phyloP scores from a whole-genome alignment of 768 basidiomycete species.

The Cubamyces lactineus region DNA sequence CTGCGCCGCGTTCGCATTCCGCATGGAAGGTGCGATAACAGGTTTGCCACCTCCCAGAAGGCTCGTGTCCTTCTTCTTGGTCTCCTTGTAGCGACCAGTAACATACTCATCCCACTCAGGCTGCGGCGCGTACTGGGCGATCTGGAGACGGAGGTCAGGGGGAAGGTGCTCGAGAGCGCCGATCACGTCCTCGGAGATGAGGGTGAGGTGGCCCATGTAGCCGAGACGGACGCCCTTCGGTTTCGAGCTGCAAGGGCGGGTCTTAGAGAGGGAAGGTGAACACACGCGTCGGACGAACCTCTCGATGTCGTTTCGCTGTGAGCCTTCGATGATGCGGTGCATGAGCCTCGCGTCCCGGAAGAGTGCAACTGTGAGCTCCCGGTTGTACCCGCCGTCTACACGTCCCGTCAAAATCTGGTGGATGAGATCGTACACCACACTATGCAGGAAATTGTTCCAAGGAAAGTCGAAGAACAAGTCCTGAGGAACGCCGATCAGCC shows the following conservation, averaged over 20 bases:
- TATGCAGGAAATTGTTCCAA: constrained; percentile 98
- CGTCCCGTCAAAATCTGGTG: constrained; percentile 94
- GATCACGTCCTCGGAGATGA: constrained; percentile 95
- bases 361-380: constrained; percentile 79
- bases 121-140: constrained; percentile 72
- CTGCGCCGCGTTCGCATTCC: constrained; percentile 65
- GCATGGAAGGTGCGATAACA: constrained; percentile 48
- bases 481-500: constrained; percentile 43
- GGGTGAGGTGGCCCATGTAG: constrained; percentile 95
- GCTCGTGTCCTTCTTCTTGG: constrained; percentile 78
- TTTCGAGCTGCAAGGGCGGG: constrained; percentile 51
- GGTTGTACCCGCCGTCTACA: constrained; percentile 80
- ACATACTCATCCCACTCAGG: constrained; percentile 92
- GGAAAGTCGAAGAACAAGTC: constrained; percentile 95
- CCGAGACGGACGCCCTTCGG: constrained; percentile 82
- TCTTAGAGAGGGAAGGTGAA: constrained; percentile 7
- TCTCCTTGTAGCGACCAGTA: constrained; percentile 80
- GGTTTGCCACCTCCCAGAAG: constrained; percentile 89
- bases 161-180: constrained; percentile 89
- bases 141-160: constrained; percentile 65
- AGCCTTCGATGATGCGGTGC: constrained; percentile 85
- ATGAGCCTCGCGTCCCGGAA: constrained; percentile 88
- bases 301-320: constrained; percentile 76
- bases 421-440: constrained; percentile 92
- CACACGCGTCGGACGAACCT: constrained; percentile 48